Evolutionary conservation across 2,329 filamentous ascomycete species (phyloP).

Genomic region (Colletotrichum sp.): DNA sequence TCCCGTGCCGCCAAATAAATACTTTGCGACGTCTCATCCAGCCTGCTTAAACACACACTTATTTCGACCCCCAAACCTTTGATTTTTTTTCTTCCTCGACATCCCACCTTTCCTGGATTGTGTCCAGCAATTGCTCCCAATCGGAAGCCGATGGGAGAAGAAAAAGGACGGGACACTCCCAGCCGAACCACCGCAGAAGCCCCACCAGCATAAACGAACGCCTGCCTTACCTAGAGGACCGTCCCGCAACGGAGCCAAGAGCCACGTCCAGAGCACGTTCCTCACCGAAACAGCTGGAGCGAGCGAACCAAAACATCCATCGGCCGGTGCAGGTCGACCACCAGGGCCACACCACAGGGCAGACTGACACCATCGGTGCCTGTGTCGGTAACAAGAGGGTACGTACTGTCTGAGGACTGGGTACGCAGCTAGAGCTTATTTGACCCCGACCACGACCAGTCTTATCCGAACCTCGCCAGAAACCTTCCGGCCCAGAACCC

Average conservation of each 20-base stretch:
- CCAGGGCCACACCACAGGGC: neutral
- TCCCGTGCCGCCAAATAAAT: conserved; percentile 10
- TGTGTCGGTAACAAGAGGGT: neutral
- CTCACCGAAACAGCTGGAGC: conserved; percentile 2
- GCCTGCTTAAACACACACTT: conserved; percentile 6
- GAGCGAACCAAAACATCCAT: neutral
- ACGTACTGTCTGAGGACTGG: neutral
- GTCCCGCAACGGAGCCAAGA: conserved; percentile 15
- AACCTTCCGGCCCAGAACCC: neutral
- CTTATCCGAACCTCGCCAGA: neutral
- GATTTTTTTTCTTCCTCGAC: neutral
- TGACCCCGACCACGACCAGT: neutral
- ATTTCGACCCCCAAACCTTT: neutral
- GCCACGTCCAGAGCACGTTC: conserved; percentile 10
- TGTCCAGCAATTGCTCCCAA: neutral
- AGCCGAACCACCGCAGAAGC: neutral
- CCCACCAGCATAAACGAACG: conserved; percentile 7
- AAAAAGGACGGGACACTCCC: neutral
- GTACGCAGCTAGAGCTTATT: neutral
- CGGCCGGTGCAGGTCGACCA: neutral
- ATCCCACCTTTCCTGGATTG: neutral
- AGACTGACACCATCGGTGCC: neutral
- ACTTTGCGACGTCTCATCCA: conserved; percentile 14
- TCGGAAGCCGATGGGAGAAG: neutral
- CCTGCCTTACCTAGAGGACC: neutral